Conservation (phyloP, 768 basidiomycete genomes). For the Mycena pura region DNA sequence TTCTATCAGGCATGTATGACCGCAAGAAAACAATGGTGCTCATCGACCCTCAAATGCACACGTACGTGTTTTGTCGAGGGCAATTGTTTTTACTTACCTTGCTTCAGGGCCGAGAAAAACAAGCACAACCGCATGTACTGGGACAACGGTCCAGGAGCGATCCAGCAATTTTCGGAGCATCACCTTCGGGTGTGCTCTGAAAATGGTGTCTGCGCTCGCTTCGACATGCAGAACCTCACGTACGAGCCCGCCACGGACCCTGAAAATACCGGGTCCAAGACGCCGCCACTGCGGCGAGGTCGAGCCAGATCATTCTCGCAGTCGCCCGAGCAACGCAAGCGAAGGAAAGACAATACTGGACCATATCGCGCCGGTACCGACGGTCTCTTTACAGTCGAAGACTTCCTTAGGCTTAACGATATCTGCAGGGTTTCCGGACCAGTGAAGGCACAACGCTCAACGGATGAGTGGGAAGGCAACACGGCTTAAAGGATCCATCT, state of each 20-base stretch:
- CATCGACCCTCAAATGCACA: slow-evolving; percentile 7
- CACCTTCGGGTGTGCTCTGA: background rate
- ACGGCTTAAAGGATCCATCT: no score
- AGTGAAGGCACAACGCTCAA: no score
- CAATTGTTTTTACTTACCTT: background rate
- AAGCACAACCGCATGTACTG: background rate
- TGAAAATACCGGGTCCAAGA: background rate
- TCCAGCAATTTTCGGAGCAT: background rate
- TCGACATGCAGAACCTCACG: background rate
- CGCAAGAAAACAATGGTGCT: background rate
- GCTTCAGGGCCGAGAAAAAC: background rate
- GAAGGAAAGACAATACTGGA: background rate
- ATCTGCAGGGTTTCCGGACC: background rate
- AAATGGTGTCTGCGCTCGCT: background rate
- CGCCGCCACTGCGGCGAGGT: background rate
- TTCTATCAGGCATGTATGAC: slow-evolving; percentile 1
- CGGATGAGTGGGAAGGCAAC: no score
- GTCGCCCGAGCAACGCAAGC: background rate
- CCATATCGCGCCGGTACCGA: background rate
- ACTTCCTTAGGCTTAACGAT: background rate
- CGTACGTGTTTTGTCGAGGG: background rate
- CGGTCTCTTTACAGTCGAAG: background rate
- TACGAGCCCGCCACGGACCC: background rate
- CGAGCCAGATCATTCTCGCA: background rate
- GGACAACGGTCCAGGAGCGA: slow-evolving; percentile 5